Base-by-base conservation (phyloP, 148 eudicot genomes). In the Simmondsia chinensis region DNA sequence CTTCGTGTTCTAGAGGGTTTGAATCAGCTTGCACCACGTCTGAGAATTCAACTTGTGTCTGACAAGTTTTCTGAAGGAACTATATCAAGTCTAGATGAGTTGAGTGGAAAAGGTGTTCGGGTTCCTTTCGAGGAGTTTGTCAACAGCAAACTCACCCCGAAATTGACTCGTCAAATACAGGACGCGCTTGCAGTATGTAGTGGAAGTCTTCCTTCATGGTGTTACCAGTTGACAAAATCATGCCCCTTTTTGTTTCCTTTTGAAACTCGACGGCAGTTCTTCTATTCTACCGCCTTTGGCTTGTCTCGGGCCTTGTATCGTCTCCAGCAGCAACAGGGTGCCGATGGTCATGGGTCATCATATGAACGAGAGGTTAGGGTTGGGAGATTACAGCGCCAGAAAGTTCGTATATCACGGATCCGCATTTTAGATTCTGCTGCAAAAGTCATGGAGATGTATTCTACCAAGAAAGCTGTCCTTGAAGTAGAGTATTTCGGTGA, bases 401-500 rank as follows among this genome's bases (percentile, higher is more conserved):
- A 93, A 63, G 99, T 93, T 42, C 94, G 99, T 32, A 94, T 93
- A 6, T 93, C 99, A 3, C 75, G 99, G 36, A 93, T 61, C 61
- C 74, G 99, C 21, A 93, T 93, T 51, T 60, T 93, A 52, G 99
- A 93, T 71, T 93, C 99, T 42, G 99, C 99, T 65, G 86, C 80
- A 9, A 93, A 93, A 65, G 99, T 93, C 37, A 93, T 93, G 99
- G 99, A 93, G 64, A 93, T 93, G 96, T 93, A 82, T 67, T 82
- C 96, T n/a, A 83, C 89, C 46, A 96, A 93, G 60, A 93, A 93
- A 61, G 94, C 99, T 55, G 94, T 86, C 21, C 94, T 93, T 45
- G 99, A 93, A 63, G 96, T 93, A 23, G 99, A 93, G 69, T 93
- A 93, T 75, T 93, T 93, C 52, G 99, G 99, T 54, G 99, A 93